Conservation (phyloP, 257 asterid species). For the Cordia subcordata region DNA sequence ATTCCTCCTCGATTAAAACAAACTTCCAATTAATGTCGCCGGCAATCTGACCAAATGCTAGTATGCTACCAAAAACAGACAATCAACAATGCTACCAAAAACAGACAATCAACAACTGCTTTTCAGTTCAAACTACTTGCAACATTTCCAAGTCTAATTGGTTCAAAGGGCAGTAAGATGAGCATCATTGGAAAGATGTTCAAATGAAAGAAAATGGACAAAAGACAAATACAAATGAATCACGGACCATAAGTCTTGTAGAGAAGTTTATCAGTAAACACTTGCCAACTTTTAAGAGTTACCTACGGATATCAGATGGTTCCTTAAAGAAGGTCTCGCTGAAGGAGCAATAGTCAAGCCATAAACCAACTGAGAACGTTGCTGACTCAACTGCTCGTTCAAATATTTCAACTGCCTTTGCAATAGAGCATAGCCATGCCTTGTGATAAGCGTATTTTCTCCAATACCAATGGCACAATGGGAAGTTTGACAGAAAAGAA, state of each 20-base stretch:
- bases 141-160: too few relatives aligned
- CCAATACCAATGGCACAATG: slow-evolving; percentile 90
- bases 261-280: background rate
- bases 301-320: slow-evolving; percentile 81
- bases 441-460: slow-evolving; percentile 62
- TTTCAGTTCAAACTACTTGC: too few relatives aligned
- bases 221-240: background rate
- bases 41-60: too few relatives aligned
- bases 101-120: too few relatives aligned
- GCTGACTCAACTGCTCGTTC: slow-evolving; percentile 53
- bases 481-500: slow-evolving; percentile 62
- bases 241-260: background rate
- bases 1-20: too few relatives aligned
- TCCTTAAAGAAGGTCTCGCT: slow-evolving; percentile 48
- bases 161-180: too few relatives aligned
- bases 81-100: too few relatives aligned
- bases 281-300: slow-evolving; percentile 20
- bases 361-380: slow-evolving; percentile 71
- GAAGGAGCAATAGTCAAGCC: slow-evolving; percentile 78
- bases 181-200: too few relatives aligned
- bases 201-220: too few relatives aligned
- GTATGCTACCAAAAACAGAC: too few relatives aligned
- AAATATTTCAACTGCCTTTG: slow-evolving; percentile 62
- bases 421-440: slow-evolving; percentile 50
- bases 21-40: too few relatives aligned